Evolutionary conservation across 441 rosid species (phyloP).

Genomic region (Capsella rubella): DNA sequence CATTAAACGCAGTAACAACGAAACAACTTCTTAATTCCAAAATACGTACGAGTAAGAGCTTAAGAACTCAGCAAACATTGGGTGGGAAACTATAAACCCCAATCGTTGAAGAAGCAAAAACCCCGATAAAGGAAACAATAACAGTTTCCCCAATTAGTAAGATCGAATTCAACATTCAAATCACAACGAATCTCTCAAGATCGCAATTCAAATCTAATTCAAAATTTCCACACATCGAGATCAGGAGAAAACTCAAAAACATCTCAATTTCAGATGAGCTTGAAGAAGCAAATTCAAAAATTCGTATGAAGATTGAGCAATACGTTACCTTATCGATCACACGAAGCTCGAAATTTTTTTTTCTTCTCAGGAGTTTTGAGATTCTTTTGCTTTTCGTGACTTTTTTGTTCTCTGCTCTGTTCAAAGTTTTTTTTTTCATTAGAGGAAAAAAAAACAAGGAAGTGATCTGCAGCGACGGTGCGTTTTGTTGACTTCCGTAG

Average conservation of each 20-base stretch:
- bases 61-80: slow-evolving; percentile 2
- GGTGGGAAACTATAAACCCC: slow-evolving; percentile 26
- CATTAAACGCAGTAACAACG: slow-evolving; percentile 2
- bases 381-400: slow-evolving; percentile 15
- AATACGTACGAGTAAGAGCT: slow-evolving; percentile 10
- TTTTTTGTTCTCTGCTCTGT: slow-evolving; percentile 22
- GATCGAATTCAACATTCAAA: neutral
- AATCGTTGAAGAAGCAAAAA: slow-evolving; percentile 15
- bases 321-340: slow-evolving; percentile 28
- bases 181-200: slow-evolving; percentile 17
- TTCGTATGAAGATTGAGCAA: neutral
- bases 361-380: slow-evolving; percentile 20
- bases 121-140: slow-evolving; percentile 11
- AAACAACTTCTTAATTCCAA: slow-evolving; percentile 7
- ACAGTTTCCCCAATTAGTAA: neutral
- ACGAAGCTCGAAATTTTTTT: slow-evolving; percentile 16
- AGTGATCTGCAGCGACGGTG: slow-evolving; percentile 41
- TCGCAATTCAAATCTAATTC: slow-evolving; percentile 7
- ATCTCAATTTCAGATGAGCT: neutral
- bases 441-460: slow-evolving; percentile 1
- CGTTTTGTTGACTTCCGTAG: slow-evolving; percentile 40
- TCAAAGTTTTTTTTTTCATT: slow-evolving; percentile 11
- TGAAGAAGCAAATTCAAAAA: neutral
- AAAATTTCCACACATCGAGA: slow-evolving; percentile 7
- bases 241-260: slow-evolving; percentile 22